Base-by-base conservation (phyloP, 2,329 filamentous ascomycete genomes). In the Pestalotiopsis sp. region DNA sequence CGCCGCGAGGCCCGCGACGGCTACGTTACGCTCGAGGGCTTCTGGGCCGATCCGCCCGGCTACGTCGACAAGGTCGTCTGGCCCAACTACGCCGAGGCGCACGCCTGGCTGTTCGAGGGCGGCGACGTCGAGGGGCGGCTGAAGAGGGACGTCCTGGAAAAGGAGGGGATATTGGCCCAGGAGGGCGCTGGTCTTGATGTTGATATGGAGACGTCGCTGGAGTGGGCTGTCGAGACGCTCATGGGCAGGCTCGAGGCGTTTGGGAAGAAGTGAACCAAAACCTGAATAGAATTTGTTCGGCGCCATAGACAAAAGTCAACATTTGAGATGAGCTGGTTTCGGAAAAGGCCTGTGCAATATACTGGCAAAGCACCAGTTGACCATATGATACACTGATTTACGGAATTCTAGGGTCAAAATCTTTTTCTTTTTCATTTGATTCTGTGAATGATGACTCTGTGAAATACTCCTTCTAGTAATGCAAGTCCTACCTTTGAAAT, bases 31-130 rank as follows among this genome's bases (percentile, higher is more conserved):
- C 80, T 92, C 4, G 90, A 98, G 76, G 95, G 95, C 36, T 99
- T 98, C 82, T 99, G 96, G 96, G 87, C 91, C 68, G 96, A 99
- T 79, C 96, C 96, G 0, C 94, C 94, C 0, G 95, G 94, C 0
- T 99, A 98, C 78, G 94, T 98, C 49, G 95, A 98, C 78, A 89
- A 92, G 78, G 88, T 99, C 67, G 96, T 99, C 4, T 99, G 96
- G 96, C 95, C 95, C 3, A 95, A 97, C 75, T 98, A 98, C 80
- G 93, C 92, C 3, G 85, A 87, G 66, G 89, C 94, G 74, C 95
- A 98, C 81, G 84, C 84, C 25, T 97, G 93, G 86, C 83, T 99
- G 78, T 96, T 98, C 77, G 81, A 90, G 72, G 81, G 83, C 7
- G 91, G 89, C 0, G 83, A 95, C 76, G 92, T 94, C 0, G 87